Percentiles rank a stretch among this genome's conserved stretches.
phyloP scores from a whole-genome alignment of 2,329 filamentous ascomycete species.

The Cercospora beticola region DNA sequence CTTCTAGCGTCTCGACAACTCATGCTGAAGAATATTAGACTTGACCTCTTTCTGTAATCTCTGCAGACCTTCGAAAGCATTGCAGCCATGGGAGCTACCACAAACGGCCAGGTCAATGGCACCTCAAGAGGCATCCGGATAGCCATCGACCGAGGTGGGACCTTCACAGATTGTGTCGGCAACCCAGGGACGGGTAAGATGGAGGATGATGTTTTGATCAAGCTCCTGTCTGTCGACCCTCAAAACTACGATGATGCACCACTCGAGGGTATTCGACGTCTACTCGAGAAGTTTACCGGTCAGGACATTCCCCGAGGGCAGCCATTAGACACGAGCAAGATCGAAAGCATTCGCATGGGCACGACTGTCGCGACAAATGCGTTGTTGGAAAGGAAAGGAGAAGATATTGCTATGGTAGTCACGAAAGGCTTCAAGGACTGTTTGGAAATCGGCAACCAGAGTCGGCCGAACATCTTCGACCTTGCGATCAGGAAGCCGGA shows the following conservation, averaged over 20 bases:
- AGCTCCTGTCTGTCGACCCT: constrained; percentile 86
- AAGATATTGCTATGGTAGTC: constrained; percentile 82
- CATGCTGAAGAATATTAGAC: not conserved
- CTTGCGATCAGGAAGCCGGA: constrained; percentile 83
- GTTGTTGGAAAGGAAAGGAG: constrained; percentile 83
- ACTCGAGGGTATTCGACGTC: constrained; percentile 82
- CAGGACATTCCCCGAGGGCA: constrained; percentile 77
- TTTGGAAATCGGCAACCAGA: constrained; percentile 86
- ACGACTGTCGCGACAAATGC: constrained; percentile 95
- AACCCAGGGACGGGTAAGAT: constrained; percentile 69
- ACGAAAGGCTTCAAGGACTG: constrained; percentile 88
- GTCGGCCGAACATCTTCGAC: constrained; percentile 85
- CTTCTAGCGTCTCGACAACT: not conserved
- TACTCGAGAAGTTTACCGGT: constrained; percentile 74
- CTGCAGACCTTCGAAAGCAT: not conserved
- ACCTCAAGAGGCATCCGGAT: constrained; percentile 64
- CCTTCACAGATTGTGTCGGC: constrained; percentile 89
- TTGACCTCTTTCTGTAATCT: too few relatives aligned
- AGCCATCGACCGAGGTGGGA: constrained; percentile 77
- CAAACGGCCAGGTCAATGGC: constrained; percentile 14
- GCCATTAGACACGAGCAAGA: constrained; percentile 74
- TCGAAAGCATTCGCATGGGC: constrained; percentile 92
- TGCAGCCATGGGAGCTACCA: constrained; percentile 14
- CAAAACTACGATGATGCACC: constrained; percentile 89
- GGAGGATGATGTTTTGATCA: constrained; percentile 76